Base-by-base conservation (phyloP, 2,329 filamentous ascomycete genomes). In the Chaetomium sp. region DNA sequence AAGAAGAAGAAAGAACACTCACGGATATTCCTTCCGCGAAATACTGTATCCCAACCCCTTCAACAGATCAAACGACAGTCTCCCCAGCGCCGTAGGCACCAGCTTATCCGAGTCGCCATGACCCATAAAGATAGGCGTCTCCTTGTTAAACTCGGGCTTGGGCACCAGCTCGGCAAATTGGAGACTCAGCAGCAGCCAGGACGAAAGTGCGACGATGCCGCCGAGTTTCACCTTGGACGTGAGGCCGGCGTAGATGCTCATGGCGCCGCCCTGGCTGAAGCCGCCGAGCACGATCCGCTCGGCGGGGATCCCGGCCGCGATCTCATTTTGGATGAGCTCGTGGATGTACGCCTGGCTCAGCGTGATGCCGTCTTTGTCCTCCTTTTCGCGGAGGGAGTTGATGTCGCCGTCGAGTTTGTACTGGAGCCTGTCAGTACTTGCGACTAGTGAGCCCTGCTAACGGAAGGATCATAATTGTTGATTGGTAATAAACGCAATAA, bases 251-350 rank as follows among this genome's bases (percentile, higher is more conserved):
- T 96, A 83, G 41, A 97, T 72, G 19, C 89, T 84, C 78, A 96
- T 90, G 55, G 91, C 91, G 52, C 89, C 92, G 57, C 92, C 92
- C 72, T 97, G 84, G 32, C 84, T 88, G 76, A 92, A 94, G 42
- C 89, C 88, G 37, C 89, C 92, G 6, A 97, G 74, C 14, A 97
- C 82, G 66, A 99, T 91, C 52, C 91, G 87, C 56, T 88, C 83
- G 0, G 89, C 78, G 0, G 89, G 82, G 63, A 96, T 94, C 57
- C 91, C 91, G 53, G 85, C 80, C 54, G 87, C 82, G 53, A 95
- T 83, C 73, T 96, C 90, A 59, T 83, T 76, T 67, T 89, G 83
- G 70, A 97, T 88, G 52, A 97, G 80, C 41, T 74, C 74, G 72
- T 91, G 86, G 71, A 97, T 83, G 73, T 91, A 90, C 43, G 83